Conservation (phyloP, 2,329 filamentous ascomycete genomes). For the Graphium sp. region DNA sequence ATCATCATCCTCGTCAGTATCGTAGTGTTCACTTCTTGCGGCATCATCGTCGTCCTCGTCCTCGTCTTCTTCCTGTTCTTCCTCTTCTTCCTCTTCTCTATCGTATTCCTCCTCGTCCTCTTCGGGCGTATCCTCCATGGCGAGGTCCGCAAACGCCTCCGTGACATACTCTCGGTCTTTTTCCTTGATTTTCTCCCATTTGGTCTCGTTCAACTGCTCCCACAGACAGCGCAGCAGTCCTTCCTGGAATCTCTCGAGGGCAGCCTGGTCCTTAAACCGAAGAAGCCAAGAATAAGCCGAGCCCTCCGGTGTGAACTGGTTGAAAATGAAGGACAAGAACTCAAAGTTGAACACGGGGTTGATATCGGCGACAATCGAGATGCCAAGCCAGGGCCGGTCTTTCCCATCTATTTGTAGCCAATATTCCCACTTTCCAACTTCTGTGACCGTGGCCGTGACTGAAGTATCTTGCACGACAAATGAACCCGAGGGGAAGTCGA, state of each 20-base stretch:
- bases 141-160: constrained; percentile 87
- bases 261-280: constrained; percentile 70
- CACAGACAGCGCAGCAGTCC: constrained; percentile 90
- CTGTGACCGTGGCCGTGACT: constrained; percentile 65
- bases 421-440: constrained; percentile 85
- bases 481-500: constrained; percentile 73
- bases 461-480: constrained; percentile 67
- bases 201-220: constrained; percentile 88
- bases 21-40: constrained; percentile 52
- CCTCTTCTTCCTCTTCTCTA: constrained; percentile 35
- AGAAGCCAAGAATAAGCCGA: constrained; percentile 91
- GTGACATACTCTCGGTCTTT: constrained; percentile 87
- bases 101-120: constrained; percentile 27
- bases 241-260: constrained; percentile 76
- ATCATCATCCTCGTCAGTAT: constrained; percentile 61
- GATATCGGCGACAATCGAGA: constrained; percentile 73
- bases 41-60: constrained; percentile 46
- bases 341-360: constrained; percentile 99
- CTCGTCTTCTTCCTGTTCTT: constrained; percentile 21
- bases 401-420: constrained; percentile 75
- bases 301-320: constrained; percentile 79
- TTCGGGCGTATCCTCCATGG: constrained; percentile 60
- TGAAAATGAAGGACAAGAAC: constrained; percentile 98
- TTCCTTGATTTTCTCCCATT: constrained; percentile 88
- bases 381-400: constrained; percentile 71